phyloP scores from a whole-genome alignment of 805 yeast species.

The Pichia rugopelliculosa region DNA sequence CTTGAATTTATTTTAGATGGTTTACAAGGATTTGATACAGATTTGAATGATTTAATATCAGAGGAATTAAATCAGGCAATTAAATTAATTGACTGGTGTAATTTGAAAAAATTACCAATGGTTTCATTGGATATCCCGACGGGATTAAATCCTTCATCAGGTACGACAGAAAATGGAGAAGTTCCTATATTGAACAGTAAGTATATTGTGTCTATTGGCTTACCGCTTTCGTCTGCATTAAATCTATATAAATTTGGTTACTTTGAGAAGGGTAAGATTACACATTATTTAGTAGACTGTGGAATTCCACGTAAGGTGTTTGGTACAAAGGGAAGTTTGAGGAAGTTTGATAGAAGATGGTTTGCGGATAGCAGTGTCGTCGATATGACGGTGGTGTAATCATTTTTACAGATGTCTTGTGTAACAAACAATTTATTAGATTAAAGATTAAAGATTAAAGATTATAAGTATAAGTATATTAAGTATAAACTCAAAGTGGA shows the following conservation, averaged over 20 bases:
- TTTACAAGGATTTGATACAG: slow-evolving; percentile 74
- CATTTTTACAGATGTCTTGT: not conserved
- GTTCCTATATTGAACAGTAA: slow-evolving; percentile 30
- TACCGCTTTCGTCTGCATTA: slow-evolving; percentile 59
- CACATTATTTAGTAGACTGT: slow-evolving; percentile 58
- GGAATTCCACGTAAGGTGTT: slow-evolving; percentile 61
- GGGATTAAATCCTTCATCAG: slow-evolving; percentile 80
- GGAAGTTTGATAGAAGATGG: slow-evolving; percentile 38
- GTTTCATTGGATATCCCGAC: slow-evolving; percentile 76
- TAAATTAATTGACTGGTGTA: slow-evolving; percentile 61
- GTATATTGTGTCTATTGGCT: slow-evolving; percentile 62
- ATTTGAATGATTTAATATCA: slow-evolving; percentile 48
- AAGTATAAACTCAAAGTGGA: no score
- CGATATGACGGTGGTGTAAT: slow-evolving; percentile 3
- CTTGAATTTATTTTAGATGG: slow-evolving; percentile 78
- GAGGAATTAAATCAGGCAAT: slow-evolving; percentile 34
- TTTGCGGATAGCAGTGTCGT: slow-evolving; percentile 5
- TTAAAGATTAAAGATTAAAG: no score
- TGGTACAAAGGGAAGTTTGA: slow-evolving; percentile 32
- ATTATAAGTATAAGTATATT: no score
- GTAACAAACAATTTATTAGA: not conserved
- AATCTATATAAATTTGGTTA: slow-evolving; percentile 53
- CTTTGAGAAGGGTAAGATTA: slow-evolving; percentile 39
- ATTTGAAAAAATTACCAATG: slow-evolving; percentile 37
- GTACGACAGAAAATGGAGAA: slow-evolving; percentile 31